Evolutionary conservation across 2,329 filamentous ascomycete genomes (phyloP).

Genomic region (Pseudogymnoascus sp.): DNA sequence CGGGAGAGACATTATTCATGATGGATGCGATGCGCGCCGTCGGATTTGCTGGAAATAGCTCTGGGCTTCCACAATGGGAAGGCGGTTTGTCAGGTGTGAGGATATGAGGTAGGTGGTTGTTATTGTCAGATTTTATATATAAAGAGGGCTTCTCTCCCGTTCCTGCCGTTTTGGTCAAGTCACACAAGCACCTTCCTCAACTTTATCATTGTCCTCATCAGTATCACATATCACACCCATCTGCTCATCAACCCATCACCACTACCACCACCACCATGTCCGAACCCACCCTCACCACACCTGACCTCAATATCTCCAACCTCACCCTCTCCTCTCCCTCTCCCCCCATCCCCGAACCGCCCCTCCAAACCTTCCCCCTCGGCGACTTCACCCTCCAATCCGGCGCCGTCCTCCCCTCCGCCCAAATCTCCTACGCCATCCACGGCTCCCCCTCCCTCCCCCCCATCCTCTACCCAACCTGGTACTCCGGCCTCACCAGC

Average conservation of each 20-base stretch:
- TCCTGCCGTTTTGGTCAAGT: not conserved
- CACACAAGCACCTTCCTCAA: not conserved
- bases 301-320: not conserved
- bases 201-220: not conserved
- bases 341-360: not conserved
- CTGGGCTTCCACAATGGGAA: not conserved
- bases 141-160: not conserved
- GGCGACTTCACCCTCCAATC: constrained; percentile 61
- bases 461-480: constrained; percentile 67
- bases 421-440: constrained; percentile 69
- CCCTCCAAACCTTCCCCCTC: constrained; percentile 42
- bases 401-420: constrained; percentile 52
- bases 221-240: not conserved
- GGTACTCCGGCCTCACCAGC: constrained; percentile 60
- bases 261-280: not conserved
- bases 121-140: not conserved
- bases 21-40: not conserved
- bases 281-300: not conserved
- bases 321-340: not conserved
- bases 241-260: not conserved
- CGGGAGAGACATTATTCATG: not conserved
- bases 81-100: not conserved
- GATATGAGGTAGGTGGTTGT: not conserved
- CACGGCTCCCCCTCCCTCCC: constrained; percentile 56
- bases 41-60: not conserved